phyloP scores from a whole-genome alignment of 2,329 filamentous ascomycete species.

The Metarhizium robertsii region DNA sequence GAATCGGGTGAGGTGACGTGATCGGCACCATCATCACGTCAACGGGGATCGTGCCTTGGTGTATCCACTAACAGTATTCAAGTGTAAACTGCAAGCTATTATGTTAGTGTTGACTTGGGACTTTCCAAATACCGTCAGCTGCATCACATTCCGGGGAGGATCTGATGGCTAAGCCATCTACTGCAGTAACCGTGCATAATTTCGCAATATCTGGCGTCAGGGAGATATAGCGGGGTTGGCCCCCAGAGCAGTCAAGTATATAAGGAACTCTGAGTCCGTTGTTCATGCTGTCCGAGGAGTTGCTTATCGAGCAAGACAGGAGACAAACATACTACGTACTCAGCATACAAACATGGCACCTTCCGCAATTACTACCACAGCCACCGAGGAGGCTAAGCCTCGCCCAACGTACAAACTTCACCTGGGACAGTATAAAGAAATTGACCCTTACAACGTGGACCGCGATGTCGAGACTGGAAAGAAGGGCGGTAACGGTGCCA shows the following conservation, averaged over 20 bases:
- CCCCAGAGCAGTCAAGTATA: background rate
- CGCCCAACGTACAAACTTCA: conserved; percentile 14
- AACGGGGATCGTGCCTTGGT: background rate
- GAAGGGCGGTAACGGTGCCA: conserved; percentile 16
- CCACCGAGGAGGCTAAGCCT: conserved; percentile 6
- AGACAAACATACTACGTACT: background rate
- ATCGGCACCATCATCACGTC: conserved; percentile 12
- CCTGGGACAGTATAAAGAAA: conserved; percentile 21
- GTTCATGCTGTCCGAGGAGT: background rate
- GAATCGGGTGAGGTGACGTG: conserved; percentile 9
- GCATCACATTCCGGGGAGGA: background rate
- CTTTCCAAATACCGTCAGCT: background rate
- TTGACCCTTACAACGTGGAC: conserved; percentile 17
- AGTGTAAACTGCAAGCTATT: too few species aligned
- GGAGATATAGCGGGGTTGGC: background rate
- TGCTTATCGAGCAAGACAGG: background rate
- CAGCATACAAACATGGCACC: conserved; percentile 12
- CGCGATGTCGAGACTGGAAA: conserved; percentile 19
- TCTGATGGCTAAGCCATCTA: background rate
- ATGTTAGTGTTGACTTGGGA: background rate
- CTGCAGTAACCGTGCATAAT: background rate
- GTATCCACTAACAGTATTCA: background rate
- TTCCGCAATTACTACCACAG: conserved; percentile 10
- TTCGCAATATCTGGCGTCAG: conserved; percentile 2
- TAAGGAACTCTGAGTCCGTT: background rate